phyloP scores from a whole-genome alignment of 495 filamentous ascomycete species.

The Xylaria grammica region DNA sequence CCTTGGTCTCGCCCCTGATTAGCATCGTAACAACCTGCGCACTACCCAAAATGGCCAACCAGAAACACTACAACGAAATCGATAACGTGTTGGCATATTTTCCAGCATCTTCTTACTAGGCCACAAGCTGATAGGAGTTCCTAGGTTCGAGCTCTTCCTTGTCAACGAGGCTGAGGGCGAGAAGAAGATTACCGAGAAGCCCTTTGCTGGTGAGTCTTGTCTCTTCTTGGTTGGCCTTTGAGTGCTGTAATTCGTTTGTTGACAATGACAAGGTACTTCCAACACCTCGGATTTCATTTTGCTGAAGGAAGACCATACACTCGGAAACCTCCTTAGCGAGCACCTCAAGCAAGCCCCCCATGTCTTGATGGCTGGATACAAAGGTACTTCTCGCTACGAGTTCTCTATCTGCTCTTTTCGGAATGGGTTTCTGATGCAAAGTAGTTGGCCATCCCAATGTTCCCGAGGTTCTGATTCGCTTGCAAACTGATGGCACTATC shows the following conservation, averaged over 20 bases:
- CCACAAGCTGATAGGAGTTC: not conserved
- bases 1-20: not conserved
- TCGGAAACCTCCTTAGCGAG: conserved; percentile 84
- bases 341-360: conserved; percentile 79
- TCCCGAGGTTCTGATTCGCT: conserved; percentile 81
- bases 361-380: conserved; percentile 87
- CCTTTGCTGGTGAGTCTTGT: conserved; percentile 76
- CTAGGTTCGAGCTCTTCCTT: conserved; percentile 89
- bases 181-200: conserved; percentile 85
- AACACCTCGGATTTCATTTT: conserved; percentile 89
- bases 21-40: not conserved
- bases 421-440: conserved; percentile 17
- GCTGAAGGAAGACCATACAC: conserved; percentile 96
- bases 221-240: not conserved
- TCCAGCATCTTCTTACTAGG: conserved; percentile 1
- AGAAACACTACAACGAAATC: conserved; percentile 24
- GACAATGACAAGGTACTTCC: conserved; percentile 67
- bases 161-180: conserved; percentile 73
- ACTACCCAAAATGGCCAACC: conserved; percentile 22
- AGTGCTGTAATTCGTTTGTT: conserved; percentile 7
- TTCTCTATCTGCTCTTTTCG: conserved; percentile 20
- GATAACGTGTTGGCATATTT: conserved; percentile 13
- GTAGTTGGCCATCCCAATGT: conserved; percentile 84
- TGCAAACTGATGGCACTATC: conserved; percentile 89
- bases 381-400: conserved; percentile 54